Evolutionary conservation across 2,329 filamentous ascomycete genomes (phyloP).

Genomic region (Aplosporella prunicola): DNA sequence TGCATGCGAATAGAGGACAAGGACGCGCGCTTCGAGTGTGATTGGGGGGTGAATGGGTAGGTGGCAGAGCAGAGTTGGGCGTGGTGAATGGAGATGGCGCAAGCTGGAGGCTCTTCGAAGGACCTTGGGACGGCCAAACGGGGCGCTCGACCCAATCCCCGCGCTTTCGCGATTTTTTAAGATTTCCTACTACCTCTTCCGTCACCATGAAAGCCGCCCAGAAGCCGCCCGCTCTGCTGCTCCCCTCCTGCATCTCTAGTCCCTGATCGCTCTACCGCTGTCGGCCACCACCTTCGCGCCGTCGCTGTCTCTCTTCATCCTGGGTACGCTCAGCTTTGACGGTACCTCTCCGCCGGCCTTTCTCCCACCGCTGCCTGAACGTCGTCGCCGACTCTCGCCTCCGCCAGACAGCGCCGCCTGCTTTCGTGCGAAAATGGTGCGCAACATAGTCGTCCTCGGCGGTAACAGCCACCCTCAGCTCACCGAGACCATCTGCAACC

Average conservation of each 20-base stretch:
- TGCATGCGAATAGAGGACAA: too few species aligned
- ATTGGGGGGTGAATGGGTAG: too few species aligned
- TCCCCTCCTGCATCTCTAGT: neutral
- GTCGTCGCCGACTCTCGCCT: too few species aligned
- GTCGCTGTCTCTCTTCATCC: too few species aligned
- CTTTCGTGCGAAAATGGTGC: constrained; percentile 61
- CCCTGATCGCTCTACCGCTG: constrained; percentile 5
- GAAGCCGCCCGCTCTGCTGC: constrained; percentile 1
- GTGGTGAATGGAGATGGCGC: too few species aligned
- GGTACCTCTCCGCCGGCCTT: constrained; percentile 8
- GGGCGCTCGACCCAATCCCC: too few species aligned
- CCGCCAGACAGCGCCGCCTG: too few species aligned
- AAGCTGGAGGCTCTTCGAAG: too few species aligned
- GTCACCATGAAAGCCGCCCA: constrained; percentile 1
- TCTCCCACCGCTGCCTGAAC: constrained; percentile 9
- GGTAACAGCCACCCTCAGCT: constrained; percentile 87
- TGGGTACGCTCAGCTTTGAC: constrained; percentile 6
- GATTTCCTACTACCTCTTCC: constrained; percentile 3
- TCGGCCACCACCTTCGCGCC: neutral
- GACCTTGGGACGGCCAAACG: too few species aligned
- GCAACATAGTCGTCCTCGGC: constrained; percentile 88
- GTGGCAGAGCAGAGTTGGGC: too few species aligned
- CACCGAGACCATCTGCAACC: constrained; percentile 76
- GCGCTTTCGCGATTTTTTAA: constrained; percentile 6
- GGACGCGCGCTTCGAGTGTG: too few species aligned